Percentiles rank a stretch among this genome's conserved stretches.
Evolutionary conservation across 2,329 filamentous ascomycete species (phyloP).

Genomic region (Coniochaeta pulveracea): DNA sequence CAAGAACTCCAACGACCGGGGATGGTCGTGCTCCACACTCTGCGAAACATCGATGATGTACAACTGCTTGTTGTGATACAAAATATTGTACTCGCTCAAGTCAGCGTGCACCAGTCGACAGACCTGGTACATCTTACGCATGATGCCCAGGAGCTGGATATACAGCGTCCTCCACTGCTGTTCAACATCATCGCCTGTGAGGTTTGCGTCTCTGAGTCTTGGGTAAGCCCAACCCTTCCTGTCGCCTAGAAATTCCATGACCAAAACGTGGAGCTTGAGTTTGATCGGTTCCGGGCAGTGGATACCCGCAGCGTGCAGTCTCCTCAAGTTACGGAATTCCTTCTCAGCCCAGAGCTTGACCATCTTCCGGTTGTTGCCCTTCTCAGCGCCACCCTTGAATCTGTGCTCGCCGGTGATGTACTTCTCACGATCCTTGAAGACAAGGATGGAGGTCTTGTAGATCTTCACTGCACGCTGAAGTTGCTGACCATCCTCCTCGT

Average conservation of each 20-base stretch:
- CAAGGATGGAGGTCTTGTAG: constrained; percentile 95
- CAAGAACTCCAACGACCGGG: constrained; percentile 81
- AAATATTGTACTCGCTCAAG: constrained; percentile 94
- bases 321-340: constrained; percentile 85
- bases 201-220: constrained; percentile 73
- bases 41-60: constrained; percentile 98
- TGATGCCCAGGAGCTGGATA: constrained; percentile 71
- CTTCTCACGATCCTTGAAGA: constrained; percentile 94
- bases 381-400: constrained; percentile 84
- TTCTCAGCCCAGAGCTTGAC: constrained; percentile 99
- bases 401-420: constrained; percentile 93
- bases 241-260: constrained; percentile 90
- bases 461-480: constrained; percentile 89
- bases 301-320: constrained; percentile 75
- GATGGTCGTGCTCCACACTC: constrained; percentile 94
- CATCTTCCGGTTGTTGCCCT: constrained; percentile 92
- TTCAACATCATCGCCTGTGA: constrained; percentile 56
- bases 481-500: constrained; percentile 39
- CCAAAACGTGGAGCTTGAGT: constrained; percentile 85
- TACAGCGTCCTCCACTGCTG: constrained; percentile 71
- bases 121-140: constrained; percentile 87
- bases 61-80: constrained; percentile 72
- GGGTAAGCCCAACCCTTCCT: constrained; percentile 80
- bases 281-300: constrained; percentile 82
- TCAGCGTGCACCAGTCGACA: constrained; percentile 92